Evolutionary conservation across 805 yeast genomes (phyloP).

Genomic region (Yarrowia yakushimensis): DNA sequence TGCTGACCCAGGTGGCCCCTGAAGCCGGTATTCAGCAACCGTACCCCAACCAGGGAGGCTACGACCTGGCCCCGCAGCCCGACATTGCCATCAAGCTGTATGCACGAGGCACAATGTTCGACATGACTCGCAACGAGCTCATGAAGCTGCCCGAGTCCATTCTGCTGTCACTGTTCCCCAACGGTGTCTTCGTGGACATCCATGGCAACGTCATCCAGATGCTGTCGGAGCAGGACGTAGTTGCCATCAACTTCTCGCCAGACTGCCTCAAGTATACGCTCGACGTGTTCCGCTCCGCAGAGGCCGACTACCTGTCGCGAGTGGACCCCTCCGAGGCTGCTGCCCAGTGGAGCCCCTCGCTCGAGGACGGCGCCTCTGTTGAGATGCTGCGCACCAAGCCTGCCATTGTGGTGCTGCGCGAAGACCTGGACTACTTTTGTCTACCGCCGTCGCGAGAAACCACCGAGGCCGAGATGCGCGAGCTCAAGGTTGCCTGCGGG

Average conservation of each 20-base stretch:
- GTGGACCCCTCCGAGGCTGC: neutral
- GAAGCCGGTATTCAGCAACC: conserved; percentile 33
- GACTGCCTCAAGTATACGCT: conserved; percentile 81
- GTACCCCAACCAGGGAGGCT: conserved; percentile 17
- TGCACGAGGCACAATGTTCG: conserved; percentile 69
- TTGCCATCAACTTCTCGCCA: conserved; percentile 78
- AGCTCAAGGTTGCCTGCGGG: conserved; percentile 72
- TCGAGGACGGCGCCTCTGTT: conserved; percentile 44
- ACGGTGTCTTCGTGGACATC: conserved; percentile 79
- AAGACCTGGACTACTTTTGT: conserved; percentile 90
- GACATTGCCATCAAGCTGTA: conserved; percentile 69
- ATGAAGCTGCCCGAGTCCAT: conserved; percentile 91
- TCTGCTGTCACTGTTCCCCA: conserved; percentile 80
- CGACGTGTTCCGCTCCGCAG: conserved; percentile 65
- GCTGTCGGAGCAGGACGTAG: conserved; percentile 74
- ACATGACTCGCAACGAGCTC: conserved; percentile 80
- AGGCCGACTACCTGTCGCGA: conserved; percentile 31
- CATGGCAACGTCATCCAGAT: conserved; percentile 75
- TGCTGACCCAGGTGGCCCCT: conserved; percentile 70
- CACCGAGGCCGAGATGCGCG: conserved; percentile 56
- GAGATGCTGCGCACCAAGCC: conserved; percentile 76
- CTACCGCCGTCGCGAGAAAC: conserved; percentile 68
- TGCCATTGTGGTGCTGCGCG: conserved; percentile 84
- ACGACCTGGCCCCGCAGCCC: neutral
- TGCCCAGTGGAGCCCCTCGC: neutral